phyloP scores from a whole-genome alignment of 768 basidiomycete genomes.

The Rhizopogon rudus region DNA sequence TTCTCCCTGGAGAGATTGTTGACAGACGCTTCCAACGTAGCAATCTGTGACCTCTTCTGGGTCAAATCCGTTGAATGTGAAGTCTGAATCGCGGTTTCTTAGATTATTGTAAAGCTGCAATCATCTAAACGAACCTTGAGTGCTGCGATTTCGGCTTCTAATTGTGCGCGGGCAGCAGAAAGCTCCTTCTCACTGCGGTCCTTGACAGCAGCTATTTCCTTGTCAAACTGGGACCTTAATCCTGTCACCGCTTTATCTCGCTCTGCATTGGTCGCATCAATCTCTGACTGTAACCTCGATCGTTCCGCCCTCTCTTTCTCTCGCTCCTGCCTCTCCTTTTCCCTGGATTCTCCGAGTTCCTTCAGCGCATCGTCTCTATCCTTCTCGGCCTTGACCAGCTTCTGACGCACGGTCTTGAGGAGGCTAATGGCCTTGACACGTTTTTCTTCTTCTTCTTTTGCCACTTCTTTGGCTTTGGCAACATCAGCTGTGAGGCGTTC shows the following conservation, averaged over 20 bases:
- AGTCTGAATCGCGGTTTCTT: slow-evolving; percentile 38
- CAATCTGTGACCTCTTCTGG: slow-evolving; percentile 55
- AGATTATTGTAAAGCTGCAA: neutral
- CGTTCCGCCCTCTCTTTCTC: slow-evolving; percentile 43
- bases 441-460: slow-evolving; percentile 97
- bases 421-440: slow-evolving; percentile 89
- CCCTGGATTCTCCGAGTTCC: slow-evolving; percentile 47
- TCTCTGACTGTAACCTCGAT: slow-evolving; percentile 53
- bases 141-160: slow-evolving; percentile 70
- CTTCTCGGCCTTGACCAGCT: slow-evolving; percentile 95
- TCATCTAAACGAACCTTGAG: slow-evolving; percentile 52
- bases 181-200: slow-evolving; percentile 77
- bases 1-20: slow-evolving; percentile 70
- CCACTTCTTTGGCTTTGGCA: slow-evolving; percentile 50
- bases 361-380: slow-evolving; percentile 77
- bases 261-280: slow-evolving; percentile 56
- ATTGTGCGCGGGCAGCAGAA: slow-evolving; percentile 57
- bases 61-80: slow-evolving; percentile 64
- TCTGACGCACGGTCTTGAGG: slow-evolving; percentile 93
- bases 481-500: slow-evolving; percentile 60
- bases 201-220: slow-evolving; percentile 53
- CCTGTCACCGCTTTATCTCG: slow-evolving; percentile 57
- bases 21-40: slow-evolving; percentile 66
- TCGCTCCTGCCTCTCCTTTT: slow-evolving; percentile 47
- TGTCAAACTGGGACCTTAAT: slow-evolving; percentile 66